Conservation (phyloP, 163 green algal genomes). For the Volvox carteri region DNA sequence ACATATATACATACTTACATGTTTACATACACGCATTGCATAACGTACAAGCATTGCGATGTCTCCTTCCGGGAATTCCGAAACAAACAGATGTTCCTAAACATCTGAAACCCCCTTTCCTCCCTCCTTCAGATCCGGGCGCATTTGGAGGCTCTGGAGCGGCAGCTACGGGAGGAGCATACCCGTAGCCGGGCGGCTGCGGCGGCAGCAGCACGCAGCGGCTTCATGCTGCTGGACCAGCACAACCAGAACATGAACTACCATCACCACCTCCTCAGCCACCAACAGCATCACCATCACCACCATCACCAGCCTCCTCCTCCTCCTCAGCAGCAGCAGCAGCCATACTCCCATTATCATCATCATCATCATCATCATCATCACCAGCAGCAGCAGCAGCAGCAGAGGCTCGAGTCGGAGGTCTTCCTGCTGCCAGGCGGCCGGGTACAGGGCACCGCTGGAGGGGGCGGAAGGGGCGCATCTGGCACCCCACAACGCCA, state of each 20-base stretch:
- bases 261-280: not conserved
- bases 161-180: slow-evolving; percentile 3
- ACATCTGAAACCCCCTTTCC: not conserved
- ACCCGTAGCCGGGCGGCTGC: not conserved
- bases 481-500: not conserved
- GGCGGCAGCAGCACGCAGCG: not conserved
- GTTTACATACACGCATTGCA: not conserved
- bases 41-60: not conserved
- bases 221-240: not conserved
- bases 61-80: not conserved
- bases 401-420: not conserved
- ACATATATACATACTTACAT: not conserved
- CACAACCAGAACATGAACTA: not conserved
- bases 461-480: no score
- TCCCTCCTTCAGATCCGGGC: not conserved
- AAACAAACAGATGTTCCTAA: not conserved
- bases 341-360: not conserved
- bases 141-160: not conserved
- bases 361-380: not conserved
- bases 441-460: no score
- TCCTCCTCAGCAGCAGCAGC: not conserved
- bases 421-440: not conserved
- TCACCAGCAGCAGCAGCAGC: not conserved
- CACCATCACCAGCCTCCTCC: not conserved
- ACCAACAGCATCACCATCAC: not conserved